These are phyloP conservation scores for Chrysosporium queenslandicum DNA, from an alignment of 2,329 filamentous ascomycete genomes.

Conservation along the genomic window DNA sequence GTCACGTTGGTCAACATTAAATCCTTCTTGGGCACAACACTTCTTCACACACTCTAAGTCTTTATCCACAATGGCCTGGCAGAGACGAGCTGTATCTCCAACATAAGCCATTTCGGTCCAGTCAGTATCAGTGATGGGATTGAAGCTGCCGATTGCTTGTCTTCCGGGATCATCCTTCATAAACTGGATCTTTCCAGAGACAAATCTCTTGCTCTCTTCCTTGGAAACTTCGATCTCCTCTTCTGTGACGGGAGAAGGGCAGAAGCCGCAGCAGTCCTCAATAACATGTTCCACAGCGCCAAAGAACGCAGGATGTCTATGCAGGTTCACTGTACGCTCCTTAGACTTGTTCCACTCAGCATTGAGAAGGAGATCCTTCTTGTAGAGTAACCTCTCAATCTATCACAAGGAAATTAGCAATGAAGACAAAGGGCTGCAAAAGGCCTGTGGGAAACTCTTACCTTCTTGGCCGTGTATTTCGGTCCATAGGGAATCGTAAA, in stretches of 20 bases:
- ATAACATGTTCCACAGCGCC: slow-evolving; percentile 65
- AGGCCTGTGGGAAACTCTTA: slow-evolving; percentile 16
- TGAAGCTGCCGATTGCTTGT: slow-evolving; percentile 63
- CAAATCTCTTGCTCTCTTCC: slow-evolving; percentile 64
- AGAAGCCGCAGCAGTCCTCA: slow-evolving; percentile 71
- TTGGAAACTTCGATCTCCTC: slow-evolving; percentile 63
- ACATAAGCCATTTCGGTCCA: slow-evolving; percentile 88
- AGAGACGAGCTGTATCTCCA: slow-evolving; percentile 65
- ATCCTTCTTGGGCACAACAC: slow-evolving; percentile 58
- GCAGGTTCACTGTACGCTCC: slow-evolving; percentile 64
- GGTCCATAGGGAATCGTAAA: slow-evolving; percentile 38
- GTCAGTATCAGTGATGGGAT: slow-evolving; percentile 69
- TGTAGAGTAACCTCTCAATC: slow-evolving; percentile 74
- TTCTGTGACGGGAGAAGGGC: slow-evolving; percentile 56
- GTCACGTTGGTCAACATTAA: slow-evolving; percentile 63
- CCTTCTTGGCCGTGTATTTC: slow-evolving; percentile 29
- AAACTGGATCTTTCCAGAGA: slow-evolving; percentile 64
- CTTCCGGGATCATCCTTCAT: slow-evolving; percentile 72
- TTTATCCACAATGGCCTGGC: slow-evolving; percentile 67
- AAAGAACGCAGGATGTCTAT: slow-evolving; percentile 79
- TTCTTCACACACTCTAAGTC: slow-evolving; percentile 60
- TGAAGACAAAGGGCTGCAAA: slow-evolving; percentile 10
- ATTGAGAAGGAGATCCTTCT: slow-evolving; percentile 70
- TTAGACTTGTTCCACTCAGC: slow-evolving; percentile 75
- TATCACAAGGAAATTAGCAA: slow-evolving; percentile 35